Evolutionary conservation across 768 basidiomycete genomes (phyloP), one percentile per base, ranked within the genome.

Genomic region (Xanthoconium stramineum): DNA sequence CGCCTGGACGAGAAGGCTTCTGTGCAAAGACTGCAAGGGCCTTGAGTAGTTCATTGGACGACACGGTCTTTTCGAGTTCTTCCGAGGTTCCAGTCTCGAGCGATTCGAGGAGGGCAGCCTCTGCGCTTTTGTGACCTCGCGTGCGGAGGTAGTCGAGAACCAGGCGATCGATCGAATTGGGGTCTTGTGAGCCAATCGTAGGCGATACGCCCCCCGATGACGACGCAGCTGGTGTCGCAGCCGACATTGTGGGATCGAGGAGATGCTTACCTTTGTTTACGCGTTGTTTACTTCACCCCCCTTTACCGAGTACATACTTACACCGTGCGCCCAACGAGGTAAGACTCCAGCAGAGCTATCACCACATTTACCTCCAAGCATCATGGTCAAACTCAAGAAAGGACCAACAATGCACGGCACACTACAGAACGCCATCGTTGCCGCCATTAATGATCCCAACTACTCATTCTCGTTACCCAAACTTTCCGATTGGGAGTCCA

Each of bases 11-110:
- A 0, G 83, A 78, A 24, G 85, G 78, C 64, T 86, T 88, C 63
- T 85, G 81, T n/a, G 83, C 80, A 65, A 83, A 88, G 1, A 88
- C 82, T 20, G 88, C 84, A 12, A 78, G 83, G 65, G 58, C 79
- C 73, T 76, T 85, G 73, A 65, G 80, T 61, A 70, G 82, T 66
- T 72, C 88, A 73, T 69, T 87, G 69, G 63, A 77, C 13, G 78
- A 74, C 38, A 78, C 44, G 4, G 74, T 69, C 55, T 75, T 76
- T 48, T 67, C 71, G 50, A 69, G 63, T 47, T 74, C 78, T 9
- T 77, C 68, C 19, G 70, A 50, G 33, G 63, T 37, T 9, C 62
- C 67, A 19, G 60, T 58, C 11, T 77, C 72, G 12, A 81, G 54
- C 1, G 69, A 57, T 36, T 80, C 79, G n/a, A 70, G 63, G 48